A percentile compares a stretch with the other conserved stretches of the same genome.
Evolutionary conservation across 768 basidiomycete genomes (phyloP).

Genomic region (Russula olivacea): DNA sequence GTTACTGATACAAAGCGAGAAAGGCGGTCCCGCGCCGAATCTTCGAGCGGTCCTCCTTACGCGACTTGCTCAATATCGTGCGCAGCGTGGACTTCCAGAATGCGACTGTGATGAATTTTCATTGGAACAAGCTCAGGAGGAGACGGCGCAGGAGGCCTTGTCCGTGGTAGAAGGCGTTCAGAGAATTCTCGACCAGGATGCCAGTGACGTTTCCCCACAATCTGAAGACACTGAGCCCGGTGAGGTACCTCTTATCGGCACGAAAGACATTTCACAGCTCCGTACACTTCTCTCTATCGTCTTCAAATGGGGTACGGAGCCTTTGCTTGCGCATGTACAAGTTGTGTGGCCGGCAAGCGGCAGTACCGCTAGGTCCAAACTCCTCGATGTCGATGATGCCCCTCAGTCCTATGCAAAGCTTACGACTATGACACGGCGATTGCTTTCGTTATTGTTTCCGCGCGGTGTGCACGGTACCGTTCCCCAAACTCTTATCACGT

Average conservation of each 20-base stretch:
- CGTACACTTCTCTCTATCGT: conserved; percentile 59
- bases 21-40: conserved; percentile 4
- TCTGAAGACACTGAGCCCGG: not conserved
- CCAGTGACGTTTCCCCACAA: not conserved
- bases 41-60: conserved; percentile 18
- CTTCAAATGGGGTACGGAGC: conserved; percentile 67
- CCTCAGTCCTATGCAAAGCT: conserved; percentile 43
- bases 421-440: conserved; percentile 36
- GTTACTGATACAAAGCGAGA: conserved; percentile 18
- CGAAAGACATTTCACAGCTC: conserved; percentile 57
- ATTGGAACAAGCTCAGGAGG: conserved; percentile 18
- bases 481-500: conserved; percentile 54
- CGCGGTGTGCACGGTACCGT: conserved; percentile 42
- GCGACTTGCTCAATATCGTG: conserved; percentile 20
- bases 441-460: conserved; percentile 51
- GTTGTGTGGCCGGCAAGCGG: conserved; percentile 37
- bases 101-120: not conserved
- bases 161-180: conserved; percentile 22
- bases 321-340: conserved; percentile 42
- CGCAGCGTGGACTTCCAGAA: conserved; percentile 15
- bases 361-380: conserved; percentile 29
- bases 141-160: conserved; percentile 22
- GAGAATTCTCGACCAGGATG: conserved; percentile 20
- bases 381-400: conserved; percentile 42
- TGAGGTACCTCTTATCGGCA: conserved; percentile 45